Evolutionary conservation across 306 rosid genomes (phyloP), one percentile per base, ranked within the genome.

Genomic region (Cicer pinnatifidum): DNA sequence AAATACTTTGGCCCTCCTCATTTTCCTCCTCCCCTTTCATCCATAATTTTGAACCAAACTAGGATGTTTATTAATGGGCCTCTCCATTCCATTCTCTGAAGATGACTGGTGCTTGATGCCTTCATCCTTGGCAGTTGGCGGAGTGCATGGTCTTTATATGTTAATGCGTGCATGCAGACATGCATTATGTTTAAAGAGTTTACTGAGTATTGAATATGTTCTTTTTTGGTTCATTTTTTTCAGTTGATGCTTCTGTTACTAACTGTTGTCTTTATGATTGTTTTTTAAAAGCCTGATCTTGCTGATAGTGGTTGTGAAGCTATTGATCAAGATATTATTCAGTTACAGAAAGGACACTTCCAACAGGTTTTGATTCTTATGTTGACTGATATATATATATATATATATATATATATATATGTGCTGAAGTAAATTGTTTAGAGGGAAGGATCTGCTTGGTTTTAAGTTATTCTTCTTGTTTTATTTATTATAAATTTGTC

Each of bases 251-350:
- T 45, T 53, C 57, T 11, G 11, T 23, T 44, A 48, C 74, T 77
- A 62, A 62, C 23, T 67, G 6, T 61, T 78, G 41, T 13, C 33
- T 35, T 20, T 39, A 60, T 78, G 82, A 69, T 35, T 81, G 67
- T 79, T 68, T 85, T 84, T 46, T 84, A 44, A 69, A 80, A 93
- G 98, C 98, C 98, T 59, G 88, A 82, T 81, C 93, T 93, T 28
- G 80, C 88, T 69, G 96, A 89, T 65, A 89, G 92, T 81, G 98
- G 85, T 15, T 85, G 83, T 75, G 92, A 86, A 72, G 72, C 85
- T 73, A 71, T 93, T 79, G 70, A 80, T 84, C 86, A 73, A 80
- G 91, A 89, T 51, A 83, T 93, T 76, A 75, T 85, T 82, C 85
- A 85, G 67, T 76, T 91, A 38, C 88, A 89, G 84, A 93, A 78